phyloP scores from a whole-genome alignment of 805 yeast genomes.

The Ogataea nitratoaversa region DNA sequence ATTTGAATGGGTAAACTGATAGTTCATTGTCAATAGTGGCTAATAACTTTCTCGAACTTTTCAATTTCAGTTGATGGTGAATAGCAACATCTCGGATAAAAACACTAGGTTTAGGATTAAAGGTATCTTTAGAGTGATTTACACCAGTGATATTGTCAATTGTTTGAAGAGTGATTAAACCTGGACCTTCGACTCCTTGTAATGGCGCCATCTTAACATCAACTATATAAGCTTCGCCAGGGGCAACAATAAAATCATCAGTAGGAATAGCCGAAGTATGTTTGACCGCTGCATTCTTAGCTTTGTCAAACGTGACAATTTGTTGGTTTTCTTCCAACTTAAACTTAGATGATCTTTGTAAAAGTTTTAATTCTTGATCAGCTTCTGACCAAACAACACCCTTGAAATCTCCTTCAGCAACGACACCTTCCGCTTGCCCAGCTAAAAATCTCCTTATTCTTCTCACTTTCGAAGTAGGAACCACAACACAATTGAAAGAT shows the following conservation, averaged over 20 bases:
- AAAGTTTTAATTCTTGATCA: slow-evolving; percentile 63
- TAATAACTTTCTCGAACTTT: slow-evolving; percentile 67
- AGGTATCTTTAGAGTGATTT: slow-evolving; percentile 46
- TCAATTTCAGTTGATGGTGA: slow-evolving; percentile 69
- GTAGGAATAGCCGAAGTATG: slow-evolving; percentile 64
- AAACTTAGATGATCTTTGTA: slow-evolving; percentile 37
- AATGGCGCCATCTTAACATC: slow-evolving; percentile 80
- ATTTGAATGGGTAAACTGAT: slow-evolving; percentile 90
- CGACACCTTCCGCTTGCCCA: slow-evolving; percentile 91
- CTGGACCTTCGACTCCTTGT: slow-evolving; percentile 46
- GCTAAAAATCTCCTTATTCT: slow-evolving; percentile 89
- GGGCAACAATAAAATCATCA: slow-evolving; percentile 64
- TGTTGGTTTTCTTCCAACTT: slow-evolving; percentile 29
- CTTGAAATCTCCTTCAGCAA: slow-evolving; percentile 87
- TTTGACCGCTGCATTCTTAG: slow-evolving; percentile 32
- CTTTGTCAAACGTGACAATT: slow-evolving; percentile 36
- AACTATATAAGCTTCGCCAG: slow-evolving; percentile 84
- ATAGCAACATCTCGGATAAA: slow-evolving; percentile 86
- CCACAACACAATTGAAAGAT: slow-evolving; percentile 75
- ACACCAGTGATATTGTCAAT: slow-evolving; percentile 63
- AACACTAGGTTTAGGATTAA: slow-evolving; percentile 63
- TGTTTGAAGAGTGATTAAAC: slow-evolving; percentile 64
- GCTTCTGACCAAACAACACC: slow-evolving; percentile 88
- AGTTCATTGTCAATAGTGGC: slow-evolving; percentile 63
- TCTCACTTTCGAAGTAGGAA: slow-evolving; percentile 91